Evolutionary conservation across 257 asterid species (phyloP).

Genomic region (Scutellaria baicalensis): DNA sequence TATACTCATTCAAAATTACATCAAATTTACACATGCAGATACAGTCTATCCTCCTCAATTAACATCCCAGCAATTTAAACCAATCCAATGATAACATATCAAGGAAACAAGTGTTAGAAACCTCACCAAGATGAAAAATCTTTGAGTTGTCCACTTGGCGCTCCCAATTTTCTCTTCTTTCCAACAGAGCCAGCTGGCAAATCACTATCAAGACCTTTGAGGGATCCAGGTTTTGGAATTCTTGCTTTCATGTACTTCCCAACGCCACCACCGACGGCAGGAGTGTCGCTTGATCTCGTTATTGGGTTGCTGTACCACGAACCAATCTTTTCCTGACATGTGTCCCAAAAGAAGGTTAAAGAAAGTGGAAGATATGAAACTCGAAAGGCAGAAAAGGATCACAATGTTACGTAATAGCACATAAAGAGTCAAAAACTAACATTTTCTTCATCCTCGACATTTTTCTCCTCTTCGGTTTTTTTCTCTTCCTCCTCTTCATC

Average conservation of each 20-base stretch:
- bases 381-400: background rate
- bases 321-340: constrained; percentile 76
- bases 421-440: constrained; percentile 36
- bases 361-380: background rate
- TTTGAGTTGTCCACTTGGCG: constrained; percentile 43
- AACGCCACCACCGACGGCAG: constrained; percentile 54
- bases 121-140: constrained; percentile 78
- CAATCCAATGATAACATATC: background rate
- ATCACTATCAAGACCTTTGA: constrained; percentile 29
- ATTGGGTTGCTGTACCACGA: constrained; percentile 95
- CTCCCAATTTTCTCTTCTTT: constrained; percentile 66
- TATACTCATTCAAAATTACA: background rate
- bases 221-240: constrained; percentile 30
- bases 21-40: background rate
- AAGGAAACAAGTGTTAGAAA: background rate
- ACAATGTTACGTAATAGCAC: background rate
- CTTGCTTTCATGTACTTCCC: constrained; percentile 71
- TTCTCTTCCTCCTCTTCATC: constrained; percentile 77
- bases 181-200: constrained; percentile 30
- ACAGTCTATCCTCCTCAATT: background rate
- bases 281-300: constrained; percentile 38
- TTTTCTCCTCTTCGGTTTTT: constrained; percentile 43
- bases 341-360: background rate
- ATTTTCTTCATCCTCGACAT: constrained; percentile 58
- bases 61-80: background rate